Percentiles rank a stretch among this genome's conserved stretches.
Evolutionary conservation across 805 yeast species (phyloP).

Genomic region (Starmerella potacharoeniae): DNA sequence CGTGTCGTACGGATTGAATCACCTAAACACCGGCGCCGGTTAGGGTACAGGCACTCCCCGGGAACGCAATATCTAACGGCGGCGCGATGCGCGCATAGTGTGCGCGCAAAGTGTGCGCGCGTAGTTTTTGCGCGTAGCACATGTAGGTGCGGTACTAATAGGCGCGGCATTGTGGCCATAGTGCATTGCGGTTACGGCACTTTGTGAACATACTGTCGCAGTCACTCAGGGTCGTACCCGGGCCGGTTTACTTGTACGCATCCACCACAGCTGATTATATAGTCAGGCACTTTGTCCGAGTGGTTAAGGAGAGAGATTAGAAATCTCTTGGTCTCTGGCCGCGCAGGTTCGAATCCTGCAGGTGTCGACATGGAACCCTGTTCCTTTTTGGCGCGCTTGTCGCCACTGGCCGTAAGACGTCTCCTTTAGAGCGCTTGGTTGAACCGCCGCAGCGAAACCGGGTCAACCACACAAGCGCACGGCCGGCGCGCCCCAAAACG

Average conservation of each 20-base stretch:
- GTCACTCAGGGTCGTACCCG: not conserved
- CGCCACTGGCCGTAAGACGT: not conserved
- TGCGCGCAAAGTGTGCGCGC: too few species aligned
- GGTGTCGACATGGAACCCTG: not conserved
- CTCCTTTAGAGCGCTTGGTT: too few species aligned
- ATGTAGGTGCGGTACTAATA: too few species aligned
- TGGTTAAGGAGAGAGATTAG: constrained; percentile 7
- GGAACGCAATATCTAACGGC: too few species aligned
- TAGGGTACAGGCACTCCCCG: not conserved
- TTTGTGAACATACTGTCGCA: too few species aligned
- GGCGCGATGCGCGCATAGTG: too few species aligned
- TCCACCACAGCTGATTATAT: not conserved
- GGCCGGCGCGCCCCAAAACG: too few species aligned
- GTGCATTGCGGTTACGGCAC: too few species aligned
- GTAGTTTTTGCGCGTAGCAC: too few species aligned
- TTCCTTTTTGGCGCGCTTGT: not conserved
- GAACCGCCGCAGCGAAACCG: not conserved
- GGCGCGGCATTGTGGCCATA: too few species aligned
- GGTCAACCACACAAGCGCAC: not conserved
- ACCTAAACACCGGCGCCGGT: not conserved
- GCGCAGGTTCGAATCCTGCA: constrained; percentile 8
- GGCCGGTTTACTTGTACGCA: not conserved
- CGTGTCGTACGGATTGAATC: not conserved
- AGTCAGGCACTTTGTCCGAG: constrained; percentile 6
- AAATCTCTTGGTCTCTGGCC: constrained; percentile 7